These are phyloP conservation scores for Boletus speciosus DNA, from an alignment of 768 basidiomycete genomes.

Conservation along the genomic window DNA sequence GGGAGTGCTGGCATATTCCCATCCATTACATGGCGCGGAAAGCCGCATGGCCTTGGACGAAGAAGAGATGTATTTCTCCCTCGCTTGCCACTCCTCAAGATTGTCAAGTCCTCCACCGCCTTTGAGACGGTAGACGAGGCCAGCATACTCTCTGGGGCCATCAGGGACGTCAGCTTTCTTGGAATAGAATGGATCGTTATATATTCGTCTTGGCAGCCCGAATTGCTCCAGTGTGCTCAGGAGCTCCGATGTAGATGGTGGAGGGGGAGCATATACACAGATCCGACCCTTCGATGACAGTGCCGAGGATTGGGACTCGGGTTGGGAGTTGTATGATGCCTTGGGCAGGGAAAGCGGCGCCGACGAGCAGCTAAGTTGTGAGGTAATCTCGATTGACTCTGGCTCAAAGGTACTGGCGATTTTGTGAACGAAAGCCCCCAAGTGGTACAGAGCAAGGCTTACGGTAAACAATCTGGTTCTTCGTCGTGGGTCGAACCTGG, in stretches of 20 bases:
- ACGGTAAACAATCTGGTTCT: slow-evolving; percentile 21
- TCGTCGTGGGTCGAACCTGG: slow-evolving; percentile 2
- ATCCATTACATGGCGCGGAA: slow-evolving; percentile 48
- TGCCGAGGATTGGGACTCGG: slow-evolving; percentile 2
- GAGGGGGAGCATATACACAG: slow-evolving; percentile 46
- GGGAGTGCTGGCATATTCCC: slow-evolving; percentile 77
- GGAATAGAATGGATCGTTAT: slow-evolving; percentile 81
- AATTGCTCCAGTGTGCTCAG: slow-evolving; percentile 41
- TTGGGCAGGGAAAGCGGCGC: not conserved
- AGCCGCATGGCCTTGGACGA: not conserved
- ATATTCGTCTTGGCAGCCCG: slow-evolving; percentile 56
- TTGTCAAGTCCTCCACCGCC: slow-evolving; percentile 54
- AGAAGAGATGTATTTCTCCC: slow-evolving; percentile 2
- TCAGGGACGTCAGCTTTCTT: slow-evolving; percentile 65
- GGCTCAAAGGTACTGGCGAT: slow-evolving; percentile 14
- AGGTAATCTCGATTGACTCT: not conserved
- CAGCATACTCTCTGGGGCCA: slow-evolving; percentile 73
- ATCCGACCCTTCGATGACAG: not conserved
- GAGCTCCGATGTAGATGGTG: slow-evolving; percentile 52
- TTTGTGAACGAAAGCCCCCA: not conserved
- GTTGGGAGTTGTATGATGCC: slow-evolving; percentile 19
- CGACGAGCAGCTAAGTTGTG: not conserved
- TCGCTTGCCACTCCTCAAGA: slow-evolving; percentile 58
- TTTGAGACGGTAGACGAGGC: slow-evolving; percentile 67
- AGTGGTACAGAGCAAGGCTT: not conserved